phyloP scores from a whole-genome alignment of 257 asterid species.

The Solanum arcanum region DNA sequence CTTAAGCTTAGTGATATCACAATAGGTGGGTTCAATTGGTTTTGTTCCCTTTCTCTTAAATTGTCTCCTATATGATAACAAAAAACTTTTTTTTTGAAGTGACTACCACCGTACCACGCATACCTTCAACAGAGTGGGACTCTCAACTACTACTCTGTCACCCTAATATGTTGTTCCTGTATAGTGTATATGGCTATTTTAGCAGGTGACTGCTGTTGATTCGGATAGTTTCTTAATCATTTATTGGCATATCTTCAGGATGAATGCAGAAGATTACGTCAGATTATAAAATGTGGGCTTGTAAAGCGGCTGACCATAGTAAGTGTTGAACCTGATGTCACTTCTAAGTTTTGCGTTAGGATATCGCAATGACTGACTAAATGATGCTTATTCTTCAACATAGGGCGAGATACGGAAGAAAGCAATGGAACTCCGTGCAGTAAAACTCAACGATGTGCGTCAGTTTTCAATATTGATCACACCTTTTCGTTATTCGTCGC shows the following conservation, averaged over 20 bases:
- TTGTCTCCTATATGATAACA: background rate
- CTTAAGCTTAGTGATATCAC: background rate
- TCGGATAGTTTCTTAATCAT: background rate
- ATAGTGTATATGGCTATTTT: background rate
- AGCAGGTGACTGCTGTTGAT: background rate
- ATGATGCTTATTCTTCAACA: constrained; percentile 8
- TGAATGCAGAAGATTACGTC: constrained; percentile 76
- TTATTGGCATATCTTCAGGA: constrained; percentile 36
- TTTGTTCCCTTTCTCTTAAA: background rate
- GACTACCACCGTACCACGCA: background rate
- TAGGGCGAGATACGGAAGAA: constrained; percentile 70
- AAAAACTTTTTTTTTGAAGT: background rate
- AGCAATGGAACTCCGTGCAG: constrained; percentile 60
- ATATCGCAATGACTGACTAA: background rate
- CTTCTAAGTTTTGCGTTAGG: background rate
- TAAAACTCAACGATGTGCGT: constrained; percentile 50
- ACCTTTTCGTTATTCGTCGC: background rate
- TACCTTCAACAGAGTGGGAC: background rate
- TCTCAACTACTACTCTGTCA: background rate
- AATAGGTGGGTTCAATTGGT: background rate
- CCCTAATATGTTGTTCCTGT: background rate
- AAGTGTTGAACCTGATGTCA: constrained; percentile 20
- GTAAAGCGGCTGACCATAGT: constrained; percentile 64
- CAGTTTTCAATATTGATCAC: background rate
- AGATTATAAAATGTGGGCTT: constrained; percentile 74